Conservation (phyloP, 78 protist genomes). For the Corallochytrium limacisporum region DNA sequence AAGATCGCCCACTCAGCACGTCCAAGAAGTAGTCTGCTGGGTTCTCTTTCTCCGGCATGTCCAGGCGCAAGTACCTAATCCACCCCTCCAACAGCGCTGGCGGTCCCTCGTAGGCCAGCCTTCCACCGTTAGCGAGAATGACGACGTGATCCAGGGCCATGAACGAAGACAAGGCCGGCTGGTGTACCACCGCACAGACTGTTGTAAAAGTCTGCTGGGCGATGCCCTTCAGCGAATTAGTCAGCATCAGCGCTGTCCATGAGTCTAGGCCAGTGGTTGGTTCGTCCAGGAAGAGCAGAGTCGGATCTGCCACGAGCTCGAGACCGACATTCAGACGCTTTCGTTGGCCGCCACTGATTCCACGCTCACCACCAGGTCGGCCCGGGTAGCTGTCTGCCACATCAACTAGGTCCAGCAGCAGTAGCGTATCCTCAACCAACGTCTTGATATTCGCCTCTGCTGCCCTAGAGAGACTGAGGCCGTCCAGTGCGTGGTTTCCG, state of each 20-base stretch:
- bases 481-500: too few relatives aligned
- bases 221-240: neutral
- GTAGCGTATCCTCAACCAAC: too few relatives aligned
- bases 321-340: constrained; percentile 27
- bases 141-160: constrained; percentile 38
- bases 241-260: constrained; percentile 7
- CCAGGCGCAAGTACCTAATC: constrained; percentile 4
- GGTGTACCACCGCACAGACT: constrained; percentile 61
- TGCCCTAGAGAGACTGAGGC: too few relatives aligned
- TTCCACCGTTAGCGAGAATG: constrained; percentile 50
- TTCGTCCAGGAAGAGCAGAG: constrained; percentile 51
- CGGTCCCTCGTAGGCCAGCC: constrained; percentile 31
- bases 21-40: constrained; percentile 32
- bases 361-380: too few relatives aligned
- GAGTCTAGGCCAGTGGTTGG: constrained; percentile 63
- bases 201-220: too few relatives aligned
- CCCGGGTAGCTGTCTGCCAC: too few relatives aligned
- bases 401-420: too few relatives aligned
- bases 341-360: constrained; percentile 57
- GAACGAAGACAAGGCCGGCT: constrained; percentile 60
- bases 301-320: constrained; percentile 39
- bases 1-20: too few relatives aligned
- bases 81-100: neutral
- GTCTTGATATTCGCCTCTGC: too few relatives aligned
- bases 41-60: constrained; percentile 25